Evolutionary conservation across 176 grass and related monocot genomes (phyloP).

Genomic region (Leersia perrieri): DNA sequence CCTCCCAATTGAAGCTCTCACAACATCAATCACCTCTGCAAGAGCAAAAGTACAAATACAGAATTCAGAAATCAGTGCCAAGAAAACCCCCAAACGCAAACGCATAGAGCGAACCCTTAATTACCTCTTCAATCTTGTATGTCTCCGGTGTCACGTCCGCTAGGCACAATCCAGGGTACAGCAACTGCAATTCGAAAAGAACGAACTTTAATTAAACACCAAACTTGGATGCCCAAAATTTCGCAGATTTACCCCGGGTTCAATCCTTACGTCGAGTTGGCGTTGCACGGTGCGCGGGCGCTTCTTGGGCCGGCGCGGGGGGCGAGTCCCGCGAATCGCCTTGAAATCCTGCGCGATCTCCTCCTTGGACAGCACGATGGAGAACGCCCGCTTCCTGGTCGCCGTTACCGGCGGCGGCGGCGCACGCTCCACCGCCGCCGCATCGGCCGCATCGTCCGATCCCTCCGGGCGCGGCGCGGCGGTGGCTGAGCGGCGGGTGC

Average conservation of each 20-base stretch:
- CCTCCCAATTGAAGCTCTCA: constrained; percentile 16
- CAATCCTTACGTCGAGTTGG: constrained; percentile 55
- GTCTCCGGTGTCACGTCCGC: constrained; percentile 39
- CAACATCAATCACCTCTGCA: constrained; percentile 43
- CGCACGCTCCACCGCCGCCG: not conserved
- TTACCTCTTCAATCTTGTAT: constrained; percentile 64
- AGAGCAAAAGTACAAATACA: not conserved
- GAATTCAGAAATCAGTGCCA: constrained; percentile 10
- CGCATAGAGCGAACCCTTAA: not conserved
- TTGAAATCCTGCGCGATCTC: constrained; percentile 59
- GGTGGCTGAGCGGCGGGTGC: constrained; percentile 41
- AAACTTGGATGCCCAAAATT: not conserved
- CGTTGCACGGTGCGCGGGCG: constrained; percentile 44
- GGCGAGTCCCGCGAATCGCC: constrained; percentile 49
- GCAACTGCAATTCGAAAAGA: constrained; percentile 36
- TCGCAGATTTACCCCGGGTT: not conserved
- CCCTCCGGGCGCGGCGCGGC: not conserved
- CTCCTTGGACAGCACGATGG: constrained; percentile 47
- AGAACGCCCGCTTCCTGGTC: constrained; percentile 31
- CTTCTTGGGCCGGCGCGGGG: constrained; percentile 67
- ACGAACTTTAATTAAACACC: not conserved
- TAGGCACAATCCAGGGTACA: constrained; percentile 61
- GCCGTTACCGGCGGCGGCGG: not conserved
- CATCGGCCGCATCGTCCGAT: constrained; percentile 1
- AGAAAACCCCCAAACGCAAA: not conserved